Conservation (phyloP, 768 basidiomycete genomes). For the Tylopilus sp. region DNA sequence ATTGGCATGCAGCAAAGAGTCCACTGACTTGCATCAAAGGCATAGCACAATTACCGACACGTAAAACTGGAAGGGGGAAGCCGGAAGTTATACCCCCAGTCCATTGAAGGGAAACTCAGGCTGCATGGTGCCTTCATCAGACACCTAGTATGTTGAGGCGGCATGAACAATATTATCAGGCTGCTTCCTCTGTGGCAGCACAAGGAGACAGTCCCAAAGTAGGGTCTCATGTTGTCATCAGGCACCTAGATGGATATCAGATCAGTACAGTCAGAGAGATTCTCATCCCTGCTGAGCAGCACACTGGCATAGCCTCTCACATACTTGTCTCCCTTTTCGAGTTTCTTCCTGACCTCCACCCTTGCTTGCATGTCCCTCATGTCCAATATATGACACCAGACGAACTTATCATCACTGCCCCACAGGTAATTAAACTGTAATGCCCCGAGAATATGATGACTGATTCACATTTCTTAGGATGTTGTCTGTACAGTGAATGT, state of each 20-base stretch:
- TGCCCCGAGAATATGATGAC: not conserved
- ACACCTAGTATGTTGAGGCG: too few relatives aligned
- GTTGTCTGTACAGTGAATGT: not conserved
- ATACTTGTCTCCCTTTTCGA: not conserved
- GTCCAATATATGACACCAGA: not conserved
- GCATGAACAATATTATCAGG: not conserved
- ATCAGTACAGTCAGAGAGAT: slow-evolving; percentile 1
- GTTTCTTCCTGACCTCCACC: not conserved
- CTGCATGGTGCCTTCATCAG: not conserved
- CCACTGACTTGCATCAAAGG: not conserved
- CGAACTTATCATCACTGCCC: not conserved
- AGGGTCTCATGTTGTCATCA: not conserved
- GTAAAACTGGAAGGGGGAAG: not conserved
- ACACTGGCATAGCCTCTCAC: not conserved
- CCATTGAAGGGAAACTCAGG: not conserved
- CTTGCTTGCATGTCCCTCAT: not conserved
- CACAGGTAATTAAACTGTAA: not conserved
- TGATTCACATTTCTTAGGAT: not conserved
- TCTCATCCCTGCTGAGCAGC: not conserved
- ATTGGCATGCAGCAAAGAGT: not conserved
- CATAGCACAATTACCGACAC: not conserved
- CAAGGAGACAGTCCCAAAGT: not conserved
- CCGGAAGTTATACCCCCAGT: not conserved
- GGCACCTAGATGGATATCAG: not conserved
- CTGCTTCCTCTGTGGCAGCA: not conserved